A percentile compares a stretch with the other conserved stretches of the same genome.
Conservation (phyloP, 2,329 filamentous ascomycete genomes). For the Fusarium sublunatum region DNA sequence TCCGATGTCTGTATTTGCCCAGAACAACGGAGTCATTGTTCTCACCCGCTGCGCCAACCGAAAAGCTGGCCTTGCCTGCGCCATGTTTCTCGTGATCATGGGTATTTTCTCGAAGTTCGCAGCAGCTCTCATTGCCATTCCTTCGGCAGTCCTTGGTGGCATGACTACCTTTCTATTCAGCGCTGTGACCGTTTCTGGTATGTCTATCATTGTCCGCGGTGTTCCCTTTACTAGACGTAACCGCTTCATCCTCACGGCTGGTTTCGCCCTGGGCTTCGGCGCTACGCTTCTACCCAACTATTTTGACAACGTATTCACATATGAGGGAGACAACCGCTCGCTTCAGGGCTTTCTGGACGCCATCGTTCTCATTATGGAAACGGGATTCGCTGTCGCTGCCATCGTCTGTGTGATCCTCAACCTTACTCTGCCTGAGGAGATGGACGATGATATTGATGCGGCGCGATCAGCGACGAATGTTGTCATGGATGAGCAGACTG, state of each 20-base stretch:
- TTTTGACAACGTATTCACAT: slow-evolving; percentile 78
- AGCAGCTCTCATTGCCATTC: slow-evolving; percentile 81
- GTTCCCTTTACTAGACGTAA: slow-evolving; percentile 82
- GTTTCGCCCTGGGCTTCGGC: slow-evolving; percentile 77
- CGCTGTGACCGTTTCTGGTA: slow-evolving; percentile 79
- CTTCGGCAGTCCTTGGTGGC: slow-evolving; percentile 71
- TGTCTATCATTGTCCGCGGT: slow-evolving; percentile 77
- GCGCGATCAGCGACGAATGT: slow-evolving; percentile 35
- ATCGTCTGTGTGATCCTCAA: slow-evolving; percentile 80
- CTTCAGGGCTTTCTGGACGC: slow-evolving; percentile 81
- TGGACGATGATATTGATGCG: slow-evolving; percentile 66
- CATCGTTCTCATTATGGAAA: slow-evolving; percentile 78
- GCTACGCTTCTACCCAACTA: slow-evolving; percentile 75
- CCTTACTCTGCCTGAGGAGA: slow-evolving; percentile 76
- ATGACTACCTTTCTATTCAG: slow-evolving; percentile 86
- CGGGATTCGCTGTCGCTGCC: slow-evolving; percentile 79
- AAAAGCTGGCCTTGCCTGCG: slow-evolving; percentile 82
- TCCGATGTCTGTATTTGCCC: slow-evolving; percentile 82
- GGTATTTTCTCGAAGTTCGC: slow-evolving; percentile 87
- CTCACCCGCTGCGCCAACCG: slow-evolving; percentile 85
- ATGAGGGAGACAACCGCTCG: slow-evolving; percentile 72
- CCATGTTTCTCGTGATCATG: slow-evolving; percentile 81
- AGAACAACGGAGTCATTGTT: slow-evolving; percentile 88
- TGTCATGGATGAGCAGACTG: slow-evolving; percentile 23
- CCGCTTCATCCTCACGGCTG: slow-evolving; percentile 82